Base-by-base conservation (phyloP, 208 protist species). In the Crithidia fasciculata region DNA sequence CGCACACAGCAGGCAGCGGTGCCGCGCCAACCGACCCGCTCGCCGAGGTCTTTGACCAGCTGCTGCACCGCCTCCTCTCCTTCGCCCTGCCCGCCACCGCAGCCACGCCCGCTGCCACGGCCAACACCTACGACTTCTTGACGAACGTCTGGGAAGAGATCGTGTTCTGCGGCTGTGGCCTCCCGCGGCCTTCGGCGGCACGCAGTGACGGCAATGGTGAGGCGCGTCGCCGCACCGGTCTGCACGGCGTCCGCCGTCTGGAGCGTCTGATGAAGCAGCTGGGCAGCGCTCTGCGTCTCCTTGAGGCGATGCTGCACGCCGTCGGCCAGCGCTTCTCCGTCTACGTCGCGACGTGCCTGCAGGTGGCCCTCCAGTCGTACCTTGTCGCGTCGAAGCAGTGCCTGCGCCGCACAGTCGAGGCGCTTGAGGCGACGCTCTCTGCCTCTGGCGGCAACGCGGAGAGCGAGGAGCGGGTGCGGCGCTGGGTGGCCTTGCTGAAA, bases 31-130 rank as follows among this genome's bases (percentile, higher is more conserved):
- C 41, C 40, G 64, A 81, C 69, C 83, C 70, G 28, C 72, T 96
- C n/a, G 70, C 78, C 15, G 67, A 78, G 61, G 89, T 96, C 16
- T 82, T 96, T 10, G 85, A 91, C 49, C 69, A 78, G 49, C 68
- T 96, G 57, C 82, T 93, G 41, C 80, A 93, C 54, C 78, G 86
- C 37, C 78, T 96, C 19, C 65, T 96, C 12, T 78, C 91, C 70
- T 81, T 85, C 47, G 82, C 78, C 19, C 78, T 94, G 13, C 58
- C 81, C 28, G 54, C 61, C 37, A 50, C 44, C 9, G 39, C 43
- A n/a, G 45, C 69, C 61, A 36, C 56, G 53, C 15, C 63, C 19
- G n/a, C n/a, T 12, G 58, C 7, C 16, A 13, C 8, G 8, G 40
- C 41, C 6, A 47, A 52, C 49, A 36, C 69, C 28, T 70, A 64